Evolutionary conservation across 2,329 filamentous ascomycete species (phyloP).

Genomic region (Sphaerostilbella broomeana): DNA sequence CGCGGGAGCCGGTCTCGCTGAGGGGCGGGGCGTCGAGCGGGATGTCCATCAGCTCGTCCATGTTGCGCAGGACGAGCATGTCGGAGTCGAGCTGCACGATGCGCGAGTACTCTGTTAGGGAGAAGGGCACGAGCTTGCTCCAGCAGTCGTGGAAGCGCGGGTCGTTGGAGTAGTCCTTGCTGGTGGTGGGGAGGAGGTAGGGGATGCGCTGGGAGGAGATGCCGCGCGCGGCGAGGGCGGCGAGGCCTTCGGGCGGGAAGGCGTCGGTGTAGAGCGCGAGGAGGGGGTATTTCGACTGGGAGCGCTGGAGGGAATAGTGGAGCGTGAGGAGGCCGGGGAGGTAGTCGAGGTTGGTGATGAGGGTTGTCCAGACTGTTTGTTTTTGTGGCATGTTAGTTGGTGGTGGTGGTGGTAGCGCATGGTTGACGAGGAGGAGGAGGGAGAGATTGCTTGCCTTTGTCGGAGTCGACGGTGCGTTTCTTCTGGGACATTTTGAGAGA

Average conservation of each 20-base stretch:
- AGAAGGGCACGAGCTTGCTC: slow-evolving; percentile 78
- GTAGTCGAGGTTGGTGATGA: slow-evolving; percentile 81
- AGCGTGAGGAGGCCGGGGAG: slow-evolving; percentile 78
- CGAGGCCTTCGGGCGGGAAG: slow-evolving; percentile 62
- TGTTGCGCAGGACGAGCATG: slow-evolving; percentile 77
- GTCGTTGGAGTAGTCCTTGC: slow-evolving; percentile 65
- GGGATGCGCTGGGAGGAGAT: slow-evolving; percentile 66
- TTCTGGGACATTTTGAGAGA: slow-evolving; percentile 19
- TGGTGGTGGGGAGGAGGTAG: slow-evolving; percentile 62
- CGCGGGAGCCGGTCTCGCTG: slow-evolving; percentile 16
- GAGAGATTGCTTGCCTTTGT: slow-evolving; percentile 27
- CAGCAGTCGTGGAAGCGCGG: slow-evolving; percentile 86
- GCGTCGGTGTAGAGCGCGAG: slow-evolving; percentile 76
- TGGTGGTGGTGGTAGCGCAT: slow-evolving; percentile 1
- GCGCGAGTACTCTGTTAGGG: slow-evolving; percentile 66
- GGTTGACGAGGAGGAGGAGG: not conserved
- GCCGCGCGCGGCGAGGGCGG: slow-evolving; percentile 59
- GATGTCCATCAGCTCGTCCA: slow-evolving; percentile 90
- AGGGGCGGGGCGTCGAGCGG: slow-evolving; percentile 50
- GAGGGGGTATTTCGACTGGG: slow-evolving; percentile 65
- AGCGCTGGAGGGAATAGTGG: slow-evolving; percentile 64
- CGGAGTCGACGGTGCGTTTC: slow-evolving; percentile 32
- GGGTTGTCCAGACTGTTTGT: slow-evolving; percentile 70
- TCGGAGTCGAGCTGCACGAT: slow-evolving; percentile 83
- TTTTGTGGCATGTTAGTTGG: slow-evolving; percentile 12